These are phyloP conservation scores for Mortierella polycephala DNA, from an alignment of 371 early-diverging fungal species.

Conservation along the genomic window DNA sequence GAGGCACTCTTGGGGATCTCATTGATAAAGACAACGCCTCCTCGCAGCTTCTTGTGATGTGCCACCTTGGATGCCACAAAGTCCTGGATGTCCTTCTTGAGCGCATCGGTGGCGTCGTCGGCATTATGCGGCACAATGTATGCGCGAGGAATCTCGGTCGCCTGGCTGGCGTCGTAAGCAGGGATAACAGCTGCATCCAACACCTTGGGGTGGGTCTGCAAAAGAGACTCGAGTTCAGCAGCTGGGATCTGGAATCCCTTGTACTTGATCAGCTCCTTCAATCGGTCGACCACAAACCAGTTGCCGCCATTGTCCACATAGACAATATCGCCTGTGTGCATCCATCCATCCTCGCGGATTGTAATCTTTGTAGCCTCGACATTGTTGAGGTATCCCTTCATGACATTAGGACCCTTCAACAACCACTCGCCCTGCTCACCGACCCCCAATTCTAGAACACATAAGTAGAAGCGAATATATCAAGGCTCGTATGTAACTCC, in stretches of 20 bases:
- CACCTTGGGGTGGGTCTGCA: slow-evolving; percentile 76
- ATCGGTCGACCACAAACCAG: slow-evolving; percentile 74
- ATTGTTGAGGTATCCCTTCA: slow-evolving; percentile 81
- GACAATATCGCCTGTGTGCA: slow-evolving; percentile 89
- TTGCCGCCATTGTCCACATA: slow-evolving; percentile 65
- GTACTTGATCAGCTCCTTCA: slow-evolving; percentile 83
- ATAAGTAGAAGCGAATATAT: neutral
- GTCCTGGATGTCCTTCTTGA: slow-evolving; percentile 62
- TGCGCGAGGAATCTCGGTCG: slow-evolving; percentile 86
- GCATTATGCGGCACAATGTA: slow-evolving; percentile 71
- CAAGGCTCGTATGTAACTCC: no score
- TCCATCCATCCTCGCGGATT: slow-evolving; percentile 75
- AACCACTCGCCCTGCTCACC: slow-evolving; percentile 79
- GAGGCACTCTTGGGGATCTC: slow-evolving; percentile 81
- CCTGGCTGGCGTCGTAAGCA: slow-evolving; percentile 65
- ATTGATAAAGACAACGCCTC: slow-evolving; percentile 79
- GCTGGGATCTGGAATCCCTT: slow-evolving; percentile 87
- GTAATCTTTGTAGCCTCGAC: slow-evolving; percentile 72
- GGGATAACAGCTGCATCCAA: slow-evolving; percentile 84
- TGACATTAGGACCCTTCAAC: slow-evolving; percentile 85
- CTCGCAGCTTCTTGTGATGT: slow-evolving; percentile 80
- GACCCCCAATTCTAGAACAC: slow-evolving; percentile 59
- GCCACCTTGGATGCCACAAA: slow-evolving; percentile 75
- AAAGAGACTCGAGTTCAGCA: slow-evolving; percentile 86
- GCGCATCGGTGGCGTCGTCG: slow-evolving; percentile 44